These are phyloP conservation scores for Teunomyces kruisii DNA, from an alignment of 805 yeast genomes.

Conservation along the genomic window DNA sequence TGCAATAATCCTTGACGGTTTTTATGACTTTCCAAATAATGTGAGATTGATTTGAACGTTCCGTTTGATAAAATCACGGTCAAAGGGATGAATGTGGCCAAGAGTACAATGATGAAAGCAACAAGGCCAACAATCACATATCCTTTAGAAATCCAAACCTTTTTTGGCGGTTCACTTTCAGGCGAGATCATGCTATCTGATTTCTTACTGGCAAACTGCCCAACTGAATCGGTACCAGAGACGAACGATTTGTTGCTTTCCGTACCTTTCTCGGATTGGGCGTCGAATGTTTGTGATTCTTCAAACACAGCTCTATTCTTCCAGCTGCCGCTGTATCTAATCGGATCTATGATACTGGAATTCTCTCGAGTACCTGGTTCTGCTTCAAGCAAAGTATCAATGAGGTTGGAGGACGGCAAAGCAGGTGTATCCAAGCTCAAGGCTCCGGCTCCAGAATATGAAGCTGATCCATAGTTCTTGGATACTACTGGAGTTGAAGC, in stretches of 20 bases:
- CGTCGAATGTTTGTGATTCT: conserved; percentile 11
- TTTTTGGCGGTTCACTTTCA: neutral
- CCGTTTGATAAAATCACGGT: conserved; percentile 30
- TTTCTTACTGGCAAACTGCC: neutral
- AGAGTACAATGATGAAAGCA: conserved; percentile 11
- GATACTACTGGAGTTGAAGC: neutral
- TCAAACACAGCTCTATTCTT: conserved; percentile 13
- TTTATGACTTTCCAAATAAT: conserved; percentile 23
- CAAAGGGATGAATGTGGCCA: conserved; percentile 20
- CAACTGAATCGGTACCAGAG: neutral
- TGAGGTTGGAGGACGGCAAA: neutral
- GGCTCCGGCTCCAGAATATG: neutral
- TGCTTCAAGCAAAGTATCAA: neutral
- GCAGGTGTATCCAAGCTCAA: neutral
- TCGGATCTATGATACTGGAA: conserved; percentile 14
- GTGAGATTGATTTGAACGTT: conserved; percentile 21
- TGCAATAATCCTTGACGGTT: conserved; percentile 15
- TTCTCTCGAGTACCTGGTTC: neutral
- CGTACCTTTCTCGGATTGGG: neutral
- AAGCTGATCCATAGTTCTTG: neutral
- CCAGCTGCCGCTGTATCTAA: conserved; percentile 10
- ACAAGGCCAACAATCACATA: conserved; percentile 4
- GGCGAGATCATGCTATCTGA: neutral
- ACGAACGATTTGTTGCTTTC: neutral
- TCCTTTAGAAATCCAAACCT: too few relatives aligned